Evolutionary conservation across 352 stramenopile genomes (phyloP).

Genomic region (Pythium chondricola): DNA sequence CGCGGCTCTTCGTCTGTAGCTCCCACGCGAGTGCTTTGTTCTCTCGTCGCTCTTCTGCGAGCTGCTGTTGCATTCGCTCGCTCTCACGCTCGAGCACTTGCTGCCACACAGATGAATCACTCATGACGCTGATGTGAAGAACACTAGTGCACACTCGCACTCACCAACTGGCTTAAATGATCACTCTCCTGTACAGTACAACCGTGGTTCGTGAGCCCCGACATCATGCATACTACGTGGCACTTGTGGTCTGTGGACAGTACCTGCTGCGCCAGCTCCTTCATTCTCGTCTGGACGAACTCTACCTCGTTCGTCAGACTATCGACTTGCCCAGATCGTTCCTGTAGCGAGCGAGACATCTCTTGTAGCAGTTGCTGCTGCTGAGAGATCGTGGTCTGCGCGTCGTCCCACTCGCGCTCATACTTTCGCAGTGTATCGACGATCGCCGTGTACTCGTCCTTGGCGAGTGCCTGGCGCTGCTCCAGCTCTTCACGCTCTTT

Average conservation of each 20-base stretch:
- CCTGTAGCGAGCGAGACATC: slow-evolving; percentile 16
- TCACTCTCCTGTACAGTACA: too few species aligned
- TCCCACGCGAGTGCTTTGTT: slow-evolving; percentile 29
- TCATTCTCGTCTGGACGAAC: too few species aligned
- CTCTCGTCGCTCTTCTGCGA: slow-evolving; percentile 22
- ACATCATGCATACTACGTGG: too few species aligned
- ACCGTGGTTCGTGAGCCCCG: too few species aligned
- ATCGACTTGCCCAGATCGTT: slow-evolving; percentile 7
- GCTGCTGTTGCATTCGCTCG: slow-evolving; percentile 26
- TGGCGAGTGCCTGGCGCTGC: slow-evolving; percentile 1
- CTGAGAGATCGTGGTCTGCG: slow-evolving; percentile 27
- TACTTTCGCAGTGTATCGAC: slow-evolving; percentile 27
- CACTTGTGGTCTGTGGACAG: too few species aligned
- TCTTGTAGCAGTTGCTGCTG: slow-evolving; percentile 38
- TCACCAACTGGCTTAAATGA: too few species aligned
- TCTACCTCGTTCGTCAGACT: neutral
- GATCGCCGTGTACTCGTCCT: slow-evolving; percentile 2
- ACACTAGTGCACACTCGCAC: too few species aligned
- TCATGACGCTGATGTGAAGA: too few species aligned
- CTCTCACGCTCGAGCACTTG: slow-evolving; percentile 24
- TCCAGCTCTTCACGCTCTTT: slow-evolving; percentile 2
- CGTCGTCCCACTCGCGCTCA: slow-evolving; percentile 29
- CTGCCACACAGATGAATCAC: slow-evolving; percentile 11
- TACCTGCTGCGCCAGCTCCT: too few species aligned
- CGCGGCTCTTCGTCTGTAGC: slow-evolving; percentile 26